phyloP scores from a whole-genome alignment of 1,284 basidiomycete genomes.

The Ustilago nuda region DNA sequence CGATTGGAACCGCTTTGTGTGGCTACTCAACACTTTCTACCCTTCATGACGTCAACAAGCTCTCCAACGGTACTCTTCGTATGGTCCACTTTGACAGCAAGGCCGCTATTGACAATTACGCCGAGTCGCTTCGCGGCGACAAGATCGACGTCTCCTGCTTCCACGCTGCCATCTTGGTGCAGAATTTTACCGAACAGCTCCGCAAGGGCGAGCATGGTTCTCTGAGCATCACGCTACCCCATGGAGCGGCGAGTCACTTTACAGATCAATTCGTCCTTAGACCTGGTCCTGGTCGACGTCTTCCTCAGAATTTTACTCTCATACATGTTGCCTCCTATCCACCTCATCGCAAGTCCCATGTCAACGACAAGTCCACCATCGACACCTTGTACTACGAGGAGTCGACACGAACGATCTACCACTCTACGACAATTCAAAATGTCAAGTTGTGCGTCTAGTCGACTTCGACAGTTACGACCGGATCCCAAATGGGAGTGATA shows the following conservation, averaged over 20 bases:
- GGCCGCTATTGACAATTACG: slow-evolving; percentile 53
- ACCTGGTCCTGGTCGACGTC: no score
- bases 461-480: background rate
- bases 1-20: no score
- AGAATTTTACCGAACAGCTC: slow-evolving; percentile 41
- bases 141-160: slow-evolving; percentile 52
- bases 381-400: background rate
- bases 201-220: slow-evolving; percentile 34
- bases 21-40: slow-evolving; percentile 43
- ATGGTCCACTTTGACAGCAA: slow-evolving; percentile 52
- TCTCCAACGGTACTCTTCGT: slow-evolving; percentile 59
- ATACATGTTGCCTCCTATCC: no score
- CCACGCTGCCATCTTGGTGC: slow-evolving; percentile 42
- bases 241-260: no score
- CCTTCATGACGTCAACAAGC: slow-evolving; percentile 40
- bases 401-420: background rate
- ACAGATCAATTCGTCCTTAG: no score
- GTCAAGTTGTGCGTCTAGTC: background rate
- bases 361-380: background rate
- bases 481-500: background rate
- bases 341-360: no score
- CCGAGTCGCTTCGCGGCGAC: slow-evolving; percentile 26
- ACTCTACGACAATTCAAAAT: background rate
- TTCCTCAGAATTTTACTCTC: no score
- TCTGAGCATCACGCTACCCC: slow-evolving; percentile 27